Conservation (phyloP, 2,329 filamentous ascomycete species). For the Juglanconis juglandina region DNA sequence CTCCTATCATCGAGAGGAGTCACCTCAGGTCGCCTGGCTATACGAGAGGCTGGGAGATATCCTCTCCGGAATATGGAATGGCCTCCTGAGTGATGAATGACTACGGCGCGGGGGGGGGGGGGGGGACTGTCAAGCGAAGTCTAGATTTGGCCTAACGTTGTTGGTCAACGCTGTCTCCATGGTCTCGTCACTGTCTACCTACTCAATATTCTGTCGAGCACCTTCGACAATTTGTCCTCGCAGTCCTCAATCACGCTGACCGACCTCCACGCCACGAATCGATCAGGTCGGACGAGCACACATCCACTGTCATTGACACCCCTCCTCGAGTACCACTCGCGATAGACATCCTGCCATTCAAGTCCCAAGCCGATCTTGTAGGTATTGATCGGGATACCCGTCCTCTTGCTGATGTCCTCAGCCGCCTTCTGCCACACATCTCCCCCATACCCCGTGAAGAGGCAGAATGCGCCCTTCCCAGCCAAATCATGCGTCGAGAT, state of each 20-base stretch:
- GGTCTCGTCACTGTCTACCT: neutral
- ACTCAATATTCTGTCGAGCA: slow-evolving; percentile 15
- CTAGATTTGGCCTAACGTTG: no score
- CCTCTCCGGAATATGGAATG: no score
- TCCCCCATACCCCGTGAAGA: slow-evolving; percentile 47
- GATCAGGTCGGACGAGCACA: slow-evolving; percentile 50
- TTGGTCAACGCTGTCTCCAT: no score
- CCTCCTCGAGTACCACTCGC: slow-evolving; percentile 45
- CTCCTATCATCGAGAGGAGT: no score
- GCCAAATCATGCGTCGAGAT: slow-evolving; percentile 51
- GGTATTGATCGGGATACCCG: slow-evolving; percentile 39
- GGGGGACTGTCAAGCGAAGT: no score
- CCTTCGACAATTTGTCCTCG: slow-evolving; percentile 15
- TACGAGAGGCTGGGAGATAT: no score
- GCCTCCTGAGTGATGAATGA: no score
- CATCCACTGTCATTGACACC: slow-evolving; percentile 50
- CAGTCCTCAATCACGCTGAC: slow-evolving; percentile 4
- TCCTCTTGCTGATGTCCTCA: slow-evolving; percentile 25
- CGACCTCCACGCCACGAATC: slow-evolving; percentile 46
- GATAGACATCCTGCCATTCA: slow-evolving; percentile 52
- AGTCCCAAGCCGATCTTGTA: slow-evolving; percentile 47
- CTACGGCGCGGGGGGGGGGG: no score
- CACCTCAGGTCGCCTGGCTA: no score
- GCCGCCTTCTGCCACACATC: slow-evolving; percentile 45
- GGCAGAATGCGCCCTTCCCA: slow-evolving; percentile 42